These are phyloP conservation scores for Edaphochlamys debaryana DNA, from an alignment of 139 green algal species.

Conservation along the genomic window DNA sequence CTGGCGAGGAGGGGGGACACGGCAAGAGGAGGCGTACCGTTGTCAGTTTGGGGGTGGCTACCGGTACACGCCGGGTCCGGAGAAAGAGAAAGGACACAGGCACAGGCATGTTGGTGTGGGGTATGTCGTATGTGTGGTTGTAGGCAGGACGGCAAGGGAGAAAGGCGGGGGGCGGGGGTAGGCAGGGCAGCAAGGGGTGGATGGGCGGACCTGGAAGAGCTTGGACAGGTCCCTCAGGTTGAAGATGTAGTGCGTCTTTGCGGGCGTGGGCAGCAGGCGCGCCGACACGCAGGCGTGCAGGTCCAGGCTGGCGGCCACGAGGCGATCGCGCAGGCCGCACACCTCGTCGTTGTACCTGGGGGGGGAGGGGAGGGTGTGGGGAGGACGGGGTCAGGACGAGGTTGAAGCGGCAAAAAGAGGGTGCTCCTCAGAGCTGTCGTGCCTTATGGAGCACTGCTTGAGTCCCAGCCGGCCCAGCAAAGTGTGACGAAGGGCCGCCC, in stretches of 20 bases:
- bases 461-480: no score
- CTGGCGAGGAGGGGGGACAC: not conserved
- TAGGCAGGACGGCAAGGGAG: no score
- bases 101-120: no score
- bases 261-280: constrained; percentile 71
- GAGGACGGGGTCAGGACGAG: not conserved
- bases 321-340: constrained; percentile 27
- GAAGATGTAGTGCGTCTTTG: constrained; percentile 86
- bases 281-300: constrained; percentile 61
- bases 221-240: constrained; percentile 83
- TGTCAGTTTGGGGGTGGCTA: no score
- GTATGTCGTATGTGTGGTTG: no score
- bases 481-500: no score
- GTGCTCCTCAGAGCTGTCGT: no score
- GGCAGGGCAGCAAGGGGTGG: no score
- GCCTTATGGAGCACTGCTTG: no score
- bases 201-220: constrained; percentile 57
- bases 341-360: constrained; percentile 35
- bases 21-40: not conserved
- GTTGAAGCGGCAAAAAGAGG: not conserved
- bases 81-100: no score
- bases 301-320: constrained; percentile 69
- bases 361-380: not conserved
- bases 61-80: no score
- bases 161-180: no score